A percentile compares a stretch with the other conserved stretches of the same genome.
Evolutionary conservation across 1,139 yeast species (phyloP).

Genomic region (Nakaseomyces nivariensis): DNA sequence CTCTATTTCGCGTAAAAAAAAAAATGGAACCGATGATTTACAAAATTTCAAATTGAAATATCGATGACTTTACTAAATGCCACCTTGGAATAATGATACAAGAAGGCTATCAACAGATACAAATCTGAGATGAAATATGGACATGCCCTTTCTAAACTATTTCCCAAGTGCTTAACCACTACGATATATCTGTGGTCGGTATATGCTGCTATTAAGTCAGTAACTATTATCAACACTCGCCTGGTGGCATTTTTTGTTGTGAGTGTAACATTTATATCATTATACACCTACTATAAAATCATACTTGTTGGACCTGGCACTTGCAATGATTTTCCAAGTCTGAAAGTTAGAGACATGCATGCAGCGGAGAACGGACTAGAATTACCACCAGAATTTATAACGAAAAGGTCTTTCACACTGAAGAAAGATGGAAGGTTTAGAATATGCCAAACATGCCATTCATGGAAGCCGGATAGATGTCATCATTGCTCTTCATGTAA

Average conservation of each 20-base stretch:
- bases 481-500: constrained; percentile 80
- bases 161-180: constrained; percentile 21
- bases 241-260: constrained; percentile 6
- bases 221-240: constrained; percentile 9
- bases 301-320: constrained; percentile 54
- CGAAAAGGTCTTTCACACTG: constrained; percentile 31
- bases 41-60: too few species aligned
- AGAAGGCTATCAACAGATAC: too few species aligned
- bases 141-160: constrained; percentile 6
- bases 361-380: constrained; percentile 26
- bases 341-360: constrained; percentile 26
- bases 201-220: constrained; percentile 11
- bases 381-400: constrained; percentile 34
- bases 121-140: not conserved
- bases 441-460: constrained; percentile 61
- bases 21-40: too few species aligned
- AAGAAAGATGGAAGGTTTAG: constrained; percentile 40
- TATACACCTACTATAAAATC: constrained; percentile 45
- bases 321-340: constrained; percentile 43
- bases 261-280: constrained; percentile 8
- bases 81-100: too few species aligned
- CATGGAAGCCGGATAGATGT: constrained; percentile 89
- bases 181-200: constrained; percentile 19
- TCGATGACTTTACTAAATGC: not conserved
- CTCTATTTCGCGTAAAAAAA: too few species aligned